Evolutionary conservation across 805 yeast species (phyloP), one percentile per base, ranked within the genome.

Genomic region (Brettanomyces bruxellensis): DNA sequence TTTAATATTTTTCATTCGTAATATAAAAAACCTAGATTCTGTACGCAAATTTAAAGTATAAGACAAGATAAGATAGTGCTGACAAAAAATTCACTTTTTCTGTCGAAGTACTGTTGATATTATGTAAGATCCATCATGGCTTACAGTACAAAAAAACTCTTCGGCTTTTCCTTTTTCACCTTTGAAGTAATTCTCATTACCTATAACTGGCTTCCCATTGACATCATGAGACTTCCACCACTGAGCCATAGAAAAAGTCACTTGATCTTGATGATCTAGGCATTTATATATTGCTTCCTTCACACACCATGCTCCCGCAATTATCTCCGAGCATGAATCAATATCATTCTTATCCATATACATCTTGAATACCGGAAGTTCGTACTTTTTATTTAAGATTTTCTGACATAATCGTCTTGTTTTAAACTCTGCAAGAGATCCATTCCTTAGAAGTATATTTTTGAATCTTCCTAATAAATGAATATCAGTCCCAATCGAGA

Each of bases 211-310:
- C 46, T 70, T 64, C 1, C 83, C 68, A 30, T 45, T 40, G 8
- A 34, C 41, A 42, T 64, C 66, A 43, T 70, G 67, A 9, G 39
- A 41, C 39, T 79, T 72, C 55, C 68, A 78, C 89, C 93, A 86
- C 4, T 76, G 59, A 6, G 66, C 71, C 67, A 86, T 83, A 25
- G 56, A 59, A 56, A 83, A 84, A 2, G 6, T 6, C n/a, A 44
- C 43, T 58, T 86, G 93, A 37, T 73, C 76, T 3, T 49, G 50
- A 1, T 54, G 44, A 41, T 71, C 75, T 47, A 86, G 59, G 0
- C 81, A 69, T 59, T 86, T 86, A 59, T 68, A 86, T 7, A 83
- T 56, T 1, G 93, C 90, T 55, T 86, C 95, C 52, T 86, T 86
- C 7, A 76, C 66, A 8, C 88, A 81, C 95, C 95, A 86, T 18